Percentiles rank a stretch among this genome's conserved stretches.
Conservation (phyloP, 768 basidiomycete species). For the Porpolomopsis calyptriformis region DNA sequence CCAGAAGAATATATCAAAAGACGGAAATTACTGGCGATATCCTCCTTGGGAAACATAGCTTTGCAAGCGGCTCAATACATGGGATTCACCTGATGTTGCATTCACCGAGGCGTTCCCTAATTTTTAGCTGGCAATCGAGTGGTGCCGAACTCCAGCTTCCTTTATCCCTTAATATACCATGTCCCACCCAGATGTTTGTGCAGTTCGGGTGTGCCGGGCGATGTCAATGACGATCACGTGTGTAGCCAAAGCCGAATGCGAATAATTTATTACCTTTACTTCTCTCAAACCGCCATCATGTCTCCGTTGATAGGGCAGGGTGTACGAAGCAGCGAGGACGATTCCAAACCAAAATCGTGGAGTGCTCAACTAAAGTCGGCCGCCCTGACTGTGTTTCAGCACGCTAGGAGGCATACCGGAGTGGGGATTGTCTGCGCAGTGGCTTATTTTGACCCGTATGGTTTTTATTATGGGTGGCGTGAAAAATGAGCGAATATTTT, state of each 20-base stretch:
- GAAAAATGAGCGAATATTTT: not conserved
- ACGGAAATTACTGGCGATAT: too few species aligned
- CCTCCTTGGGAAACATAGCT: too few species aligned
- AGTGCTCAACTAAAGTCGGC: constrained; percentile 13
- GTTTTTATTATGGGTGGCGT: constrained; percentile 9
- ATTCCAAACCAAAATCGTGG: not conserved
- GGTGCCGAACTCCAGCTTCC: too few species aligned
- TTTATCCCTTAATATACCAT: too few species aligned
- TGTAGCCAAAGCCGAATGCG: too few species aligned
- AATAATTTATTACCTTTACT: not conserved
- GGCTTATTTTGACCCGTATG: constrained; percentile 82
- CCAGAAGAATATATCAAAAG: too few species aligned
- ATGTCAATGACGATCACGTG: not conserved
- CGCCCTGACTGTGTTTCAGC: constrained; percentile 30
- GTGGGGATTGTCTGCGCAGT: constrained; percentile 82
- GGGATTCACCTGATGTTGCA: too few species aligned
- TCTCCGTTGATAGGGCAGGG: not conserved
- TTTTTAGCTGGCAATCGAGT: too few species aligned
- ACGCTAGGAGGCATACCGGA: constrained; percentile 58
- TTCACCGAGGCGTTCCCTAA: too few species aligned
- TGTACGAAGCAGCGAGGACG: not conserved
- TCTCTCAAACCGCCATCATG: not conserved
- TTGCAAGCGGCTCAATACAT: too few species aligned
- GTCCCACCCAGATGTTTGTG: too few species aligned
- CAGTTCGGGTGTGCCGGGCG: too few species aligned